Base-by-base conservation (phyloP, 495 filamentous ascomycete genomes). In the Hypoxylon crocopeplum region DNA sequence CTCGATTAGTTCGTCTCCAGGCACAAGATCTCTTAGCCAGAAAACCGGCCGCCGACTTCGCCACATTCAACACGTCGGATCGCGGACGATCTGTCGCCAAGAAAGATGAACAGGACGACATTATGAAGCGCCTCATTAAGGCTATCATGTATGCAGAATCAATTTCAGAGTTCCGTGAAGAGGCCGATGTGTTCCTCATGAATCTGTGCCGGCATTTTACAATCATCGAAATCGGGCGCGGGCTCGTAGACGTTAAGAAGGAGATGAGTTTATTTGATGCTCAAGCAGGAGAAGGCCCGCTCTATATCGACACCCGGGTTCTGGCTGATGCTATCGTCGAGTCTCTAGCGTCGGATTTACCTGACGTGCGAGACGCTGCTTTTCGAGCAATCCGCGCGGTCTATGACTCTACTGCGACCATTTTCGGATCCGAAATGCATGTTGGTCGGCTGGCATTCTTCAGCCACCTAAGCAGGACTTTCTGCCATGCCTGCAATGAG, bases 401-500 rank as follows among this genome's bases (percentile, higher is more conserved):
- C 19, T 89, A 89, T 60, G 84, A 92, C 60, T 82, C 90, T 15
- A 88, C 93, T n/a, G 80, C 77, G 22, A 82, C 83, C 12, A 89
- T 99, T 20, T 91, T 98, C 64, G 94, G 93, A 12, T 82, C 83
- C 10, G 72, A 83, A 6, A 79, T 81, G n/a, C 79, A 87, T 33
- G 85, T 91, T 7, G 79, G 86, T 10, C 84, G 85, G 45, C 77
- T 98, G 7, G 82, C 84, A 1, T 92, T 97, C 72, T 99, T 97
- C 73, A 77, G 80, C 55, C 86, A 92, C 66, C 76, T 98, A 8
- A 84, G 87, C 16, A 86, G 85, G 51, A 83, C 85, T 0, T 97
- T 97, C 73, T 92, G 89, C 61, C 95, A 99, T 70, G 89, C 89
- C 57, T 99, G 95, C 68, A 89, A 97, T 55, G 91, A 92, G 61